Conservation (phyloP, 2,329 filamentous ascomycete genomes). For the Didymella keratinophila region DNA sequence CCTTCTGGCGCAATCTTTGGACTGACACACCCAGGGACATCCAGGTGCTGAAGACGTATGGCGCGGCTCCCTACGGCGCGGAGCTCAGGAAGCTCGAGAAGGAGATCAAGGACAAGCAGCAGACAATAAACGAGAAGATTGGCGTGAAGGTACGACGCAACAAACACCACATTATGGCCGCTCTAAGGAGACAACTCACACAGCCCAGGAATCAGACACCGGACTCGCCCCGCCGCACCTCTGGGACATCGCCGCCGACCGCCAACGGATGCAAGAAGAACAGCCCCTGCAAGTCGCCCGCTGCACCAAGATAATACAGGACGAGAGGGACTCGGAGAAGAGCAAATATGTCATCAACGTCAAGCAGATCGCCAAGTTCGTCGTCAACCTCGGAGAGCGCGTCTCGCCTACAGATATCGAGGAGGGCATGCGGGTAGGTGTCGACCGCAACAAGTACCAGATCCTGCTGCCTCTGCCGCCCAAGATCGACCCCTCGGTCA, state of each 20-base stretch:
- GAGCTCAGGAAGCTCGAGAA: conserved; percentile 97
- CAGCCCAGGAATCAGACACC: conserved; percentile 89
- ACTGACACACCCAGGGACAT: conserved; percentile 77
- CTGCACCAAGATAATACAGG: conserved; percentile 98
- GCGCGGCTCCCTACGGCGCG: conserved; percentile 92
- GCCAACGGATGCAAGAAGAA: conserved; percentile 98
- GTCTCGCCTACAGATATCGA: conserved; percentile 99
- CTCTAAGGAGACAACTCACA: conserved; percentile 15
- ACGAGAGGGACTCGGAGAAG: conserved; percentile 95
- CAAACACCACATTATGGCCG: no score
- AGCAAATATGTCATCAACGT: conserved; percentile 99
- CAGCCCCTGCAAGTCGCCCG: conserved; percentile 96
- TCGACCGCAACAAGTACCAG: conserved; percentile 99
- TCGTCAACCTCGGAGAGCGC: conserved; percentile 95
- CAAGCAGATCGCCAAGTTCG: conserved; percentile 99
- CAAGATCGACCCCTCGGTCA: conserved; percentile 98
- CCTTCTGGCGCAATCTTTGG: no score
- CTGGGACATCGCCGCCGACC: conserved; percentile 97
- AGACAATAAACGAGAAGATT: conserved; percentile 98
- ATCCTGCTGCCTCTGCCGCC: conserved; percentile 95
- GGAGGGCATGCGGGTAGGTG: conserved; percentile 97
- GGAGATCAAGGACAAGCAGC: conserved; percentile 99
- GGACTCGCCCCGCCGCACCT: conserved; percentile 97
- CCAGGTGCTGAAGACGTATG: conserved; percentile 98
- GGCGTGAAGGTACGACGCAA: conserved; percentile 54